Evolutionary conservation across 1,284 basidiomycete species (phyloP).

Genomic region (Porodaedalea pini): DNA sequence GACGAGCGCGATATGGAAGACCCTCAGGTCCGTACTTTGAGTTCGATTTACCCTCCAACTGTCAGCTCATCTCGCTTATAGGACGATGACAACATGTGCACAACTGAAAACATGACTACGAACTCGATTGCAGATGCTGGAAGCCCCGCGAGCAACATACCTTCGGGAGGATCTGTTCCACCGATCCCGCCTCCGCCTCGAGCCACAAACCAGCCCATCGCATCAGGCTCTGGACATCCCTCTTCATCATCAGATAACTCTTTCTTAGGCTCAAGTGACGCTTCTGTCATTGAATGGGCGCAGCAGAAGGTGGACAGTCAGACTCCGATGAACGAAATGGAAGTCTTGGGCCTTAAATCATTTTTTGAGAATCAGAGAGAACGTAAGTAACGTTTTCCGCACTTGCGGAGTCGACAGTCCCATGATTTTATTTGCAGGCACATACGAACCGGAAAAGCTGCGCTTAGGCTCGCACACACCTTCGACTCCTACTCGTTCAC

Average conservation of each 20-base stretch:
- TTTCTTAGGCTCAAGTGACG: background rate
- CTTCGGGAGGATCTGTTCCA: slow-evolving; percentile 17
- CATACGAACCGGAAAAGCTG: slow-evolving; percentile 48
- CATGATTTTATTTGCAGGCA: slow-evolving; percentile 22
- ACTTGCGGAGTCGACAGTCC: background rate
- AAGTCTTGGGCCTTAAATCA: slow-evolving; percentile 3
- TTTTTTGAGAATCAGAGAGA: slow-evolving; percentile 22
- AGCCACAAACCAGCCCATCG: background rate
- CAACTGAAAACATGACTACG: no score
- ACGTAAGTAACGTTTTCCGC: slow-evolving; percentile 27
- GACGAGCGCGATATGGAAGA: background rate
- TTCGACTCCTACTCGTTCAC: slow-evolving; percentile 42
- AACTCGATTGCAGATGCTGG: no score
- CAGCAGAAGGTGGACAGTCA: slow-evolving; percentile 1
- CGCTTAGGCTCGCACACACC: slow-evolving; percentile 48
- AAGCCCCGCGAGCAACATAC: no score
- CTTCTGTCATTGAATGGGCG: slow-evolving; percentile 1
- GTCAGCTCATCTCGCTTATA: no score
- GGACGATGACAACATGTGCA: no score
- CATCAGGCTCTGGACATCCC: background rate
- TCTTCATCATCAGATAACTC: background rate
- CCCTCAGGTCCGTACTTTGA: slow-evolving; percentile 13
- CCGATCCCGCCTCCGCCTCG: background rate
- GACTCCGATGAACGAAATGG: slow-evolving; percentile 1
- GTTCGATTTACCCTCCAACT: no score